Evolutionary conservation across 2,329 filamentous ascomycete species (phyloP), one percentile per base, ranked within the genome.

Genomic region (Pseudocercospora crystallina): DNA sequence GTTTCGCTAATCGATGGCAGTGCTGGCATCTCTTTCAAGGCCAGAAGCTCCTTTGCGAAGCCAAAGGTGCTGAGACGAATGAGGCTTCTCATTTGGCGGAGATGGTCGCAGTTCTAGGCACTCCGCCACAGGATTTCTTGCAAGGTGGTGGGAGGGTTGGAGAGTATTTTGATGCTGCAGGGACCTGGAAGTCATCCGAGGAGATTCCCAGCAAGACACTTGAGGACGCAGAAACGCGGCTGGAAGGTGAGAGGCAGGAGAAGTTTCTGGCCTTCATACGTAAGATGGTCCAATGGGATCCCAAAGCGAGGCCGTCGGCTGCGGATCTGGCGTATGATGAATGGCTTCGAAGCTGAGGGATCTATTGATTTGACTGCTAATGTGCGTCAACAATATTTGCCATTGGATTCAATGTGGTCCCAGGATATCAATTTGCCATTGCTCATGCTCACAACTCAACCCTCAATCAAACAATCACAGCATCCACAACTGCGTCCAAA

Each of bases 261-360:
- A 26, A 50, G 8, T 73, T 72, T 52, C 34, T 73, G 2, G 34
- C 36, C 13, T 71, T 74, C 46, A 61, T 71, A 26, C 53, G 55
- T 38, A 64, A 58, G 5, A 73, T 73, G 69, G 54, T 74, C n/a
- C 60, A 62, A 41, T 75, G 71, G 70, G 40, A 65, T 20, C 69
- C 69, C 20, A 26, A 3, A 26, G 20, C 20, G 20, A 26, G 20
- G 20, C 20, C 20, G 7, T 26, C 20, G 20, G 20, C 20, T 26
- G 20, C 20, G 20, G 20, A 26, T 26, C 20, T 26, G 20, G 20
- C 20, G 20, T 26, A 26, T 26, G 20, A 26, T 26, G 20, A 26
- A 26, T 26, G 20, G 20, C 20, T 26, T 26, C 3, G 20, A 26
- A 26, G 20, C 20, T 26, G 7, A 26, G 20, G 7, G 20, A 26